Evolutionary conservation across 805 yeast genomes (phyloP).

Genomic region (Candida multigemmis): DNA sequence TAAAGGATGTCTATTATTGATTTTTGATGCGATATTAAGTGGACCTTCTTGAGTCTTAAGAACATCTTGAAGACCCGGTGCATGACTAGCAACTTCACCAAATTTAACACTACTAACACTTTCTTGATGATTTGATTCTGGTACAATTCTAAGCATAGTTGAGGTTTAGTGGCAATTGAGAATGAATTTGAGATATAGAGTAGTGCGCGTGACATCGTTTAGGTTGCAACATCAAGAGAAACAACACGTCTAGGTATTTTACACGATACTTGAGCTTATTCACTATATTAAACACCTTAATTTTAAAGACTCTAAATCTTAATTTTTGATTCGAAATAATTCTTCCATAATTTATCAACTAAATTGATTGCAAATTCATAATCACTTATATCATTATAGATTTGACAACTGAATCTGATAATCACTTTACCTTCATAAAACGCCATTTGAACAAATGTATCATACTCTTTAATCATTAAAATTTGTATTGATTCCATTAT

Average conservation of each 20-base stretch:
- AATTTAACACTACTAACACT: slow-evolving; percentile 42
- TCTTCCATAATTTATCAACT: slow-evolving; percentile 16
- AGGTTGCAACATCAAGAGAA: not conserved
- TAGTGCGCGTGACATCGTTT: slow-evolving; percentile 2
- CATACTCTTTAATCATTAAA: too few species aligned
- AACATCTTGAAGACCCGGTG: slow-evolving; percentile 64
- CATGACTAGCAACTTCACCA: slow-evolving; percentile 53
- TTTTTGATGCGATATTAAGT: slow-evolving; percentile 44
- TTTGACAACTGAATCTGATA: slow-evolving; percentile 48
- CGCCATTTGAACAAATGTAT: slow-evolving; percentile 1
- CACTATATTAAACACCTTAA: too few species aligned
- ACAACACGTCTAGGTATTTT: not conserved
- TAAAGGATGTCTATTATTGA: slow-evolving; percentile 79
- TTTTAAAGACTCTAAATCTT: too few species aligned
- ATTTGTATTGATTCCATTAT: too few species aligned
- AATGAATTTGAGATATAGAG: not conserved
- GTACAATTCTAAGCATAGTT: slow-evolving; percentile 41
- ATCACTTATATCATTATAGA: slow-evolving; percentile 50
- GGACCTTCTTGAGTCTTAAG: slow-evolving; percentile 63
- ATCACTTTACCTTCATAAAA: slow-evolving; percentile 9
- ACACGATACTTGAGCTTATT: too few species aligned
- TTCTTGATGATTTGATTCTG: slow-evolving; percentile 36
- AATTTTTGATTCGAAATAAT: too few species aligned
- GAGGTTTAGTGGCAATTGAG: not conserved
- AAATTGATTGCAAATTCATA: slow-evolving; percentile 37